Evolutionary conservation across 768 basidiomycete species (phyloP), one percentile per base, ranked within the genome.

Genomic region (Daedaleopsis sinensis): DNA sequence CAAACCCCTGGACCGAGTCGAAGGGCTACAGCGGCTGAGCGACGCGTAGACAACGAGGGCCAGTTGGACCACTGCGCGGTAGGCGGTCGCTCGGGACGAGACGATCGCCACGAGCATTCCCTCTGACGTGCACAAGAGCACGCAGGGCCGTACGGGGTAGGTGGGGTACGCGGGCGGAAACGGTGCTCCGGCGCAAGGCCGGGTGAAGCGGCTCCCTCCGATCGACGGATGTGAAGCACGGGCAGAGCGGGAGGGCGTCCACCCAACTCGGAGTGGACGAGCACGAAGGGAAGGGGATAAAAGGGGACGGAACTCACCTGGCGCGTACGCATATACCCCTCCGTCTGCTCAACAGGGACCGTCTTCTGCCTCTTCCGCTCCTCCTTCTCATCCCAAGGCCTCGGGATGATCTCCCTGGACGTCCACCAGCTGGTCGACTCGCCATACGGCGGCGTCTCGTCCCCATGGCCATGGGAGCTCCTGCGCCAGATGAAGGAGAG

Each of bases 41-140:
- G 71, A 59, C 42, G 51, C 66, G 23, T 62, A 70, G 58, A 55
- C 70, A 37, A 57, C 65, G 27, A 67, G 91, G 36, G 90, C 90
- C 0, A 81, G 78, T 62, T 93, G 90, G 90, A 90, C 90, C 3
- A 91, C 91, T 66, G 91, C 90, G 52, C 85, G 85, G 55, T 91
- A 89, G 67, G 93, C 94, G 74, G 83, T 94, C 37, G 87, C 88
- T 58, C 82, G 85, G 3, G 87, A 87, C 42, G 76, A 79, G 58
- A 83, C 84, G 70, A 86, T 94, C 60, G 88, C 90, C 5, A 68
- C 84, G 19, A 91, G 92, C 0, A 87, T 84, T 73, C 91, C 92
- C 75, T 89, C 89, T 12, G 84, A 88, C 57, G 90, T 94, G 8
- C 92, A 88, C 73, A 78, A 80, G n/a, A 92, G 91, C 0, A 80